Percentiles rank a stretch among this genome's conserved stretches.
phyloP scores from a whole-genome alignment of 257 asterid species.

The Ehretia macrophylla region DNA sequence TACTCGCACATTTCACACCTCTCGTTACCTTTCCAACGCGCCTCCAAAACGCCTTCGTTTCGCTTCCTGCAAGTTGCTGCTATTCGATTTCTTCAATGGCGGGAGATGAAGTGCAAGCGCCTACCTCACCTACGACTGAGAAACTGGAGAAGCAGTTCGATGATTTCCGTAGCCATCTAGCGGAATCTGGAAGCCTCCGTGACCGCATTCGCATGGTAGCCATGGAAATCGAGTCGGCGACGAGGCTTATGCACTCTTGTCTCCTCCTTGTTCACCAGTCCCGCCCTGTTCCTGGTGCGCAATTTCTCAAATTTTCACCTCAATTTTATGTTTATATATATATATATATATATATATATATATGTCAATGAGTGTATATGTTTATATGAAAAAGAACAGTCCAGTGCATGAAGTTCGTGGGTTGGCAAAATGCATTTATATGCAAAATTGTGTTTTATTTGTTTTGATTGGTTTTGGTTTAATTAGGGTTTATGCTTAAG shows the following conservation, averaged over 20 bases:
- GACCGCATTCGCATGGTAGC: conserved; percentile 77
- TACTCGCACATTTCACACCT: background rate
- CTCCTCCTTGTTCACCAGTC: conserved; percentile 80
- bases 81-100: conserved; percentile 20
- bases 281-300: conserved; percentile 13
- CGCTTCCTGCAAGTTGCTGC: conserved; percentile 8
- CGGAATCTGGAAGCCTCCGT: conserved; percentile 60
- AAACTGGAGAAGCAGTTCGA: conserved; percentile 70
- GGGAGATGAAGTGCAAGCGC: conserved; percentile 26
- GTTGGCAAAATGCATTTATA: too few species aligned
- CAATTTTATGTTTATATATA: background rate
- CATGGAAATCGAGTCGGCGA: conserved; percentile 67
- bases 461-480: too few species aligned
- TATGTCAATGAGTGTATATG: background rate
- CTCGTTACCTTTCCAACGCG: background rate
- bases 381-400: too few species aligned
- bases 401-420: too few species aligned
- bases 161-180: conserved; percentile 61
- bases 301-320: background rate
- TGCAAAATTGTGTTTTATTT: too few species aligned
- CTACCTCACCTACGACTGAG: conserved; percentile 39
- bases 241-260: conserved; percentile 65
- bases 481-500: background rate
- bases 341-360: background rate
- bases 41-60: conserved; percentile 8